These are phyloP conservation scores for Trypanosomatidae sp. DNA, from an alignment of 208 protist species.

Conservation along the genomic window DNA sequence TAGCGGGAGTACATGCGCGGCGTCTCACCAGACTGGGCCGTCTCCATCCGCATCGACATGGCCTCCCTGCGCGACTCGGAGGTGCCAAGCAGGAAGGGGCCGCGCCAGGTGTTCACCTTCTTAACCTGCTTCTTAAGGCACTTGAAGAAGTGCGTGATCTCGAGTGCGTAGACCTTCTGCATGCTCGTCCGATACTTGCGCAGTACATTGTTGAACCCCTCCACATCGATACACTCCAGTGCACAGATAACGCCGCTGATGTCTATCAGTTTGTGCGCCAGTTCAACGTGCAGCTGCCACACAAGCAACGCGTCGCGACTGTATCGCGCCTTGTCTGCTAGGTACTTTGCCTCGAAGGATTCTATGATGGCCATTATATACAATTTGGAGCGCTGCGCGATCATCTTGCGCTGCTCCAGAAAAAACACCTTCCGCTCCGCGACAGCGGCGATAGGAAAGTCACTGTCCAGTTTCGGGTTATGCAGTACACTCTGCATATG, in stretches of 20 bases:
- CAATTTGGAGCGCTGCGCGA: conserved; percentile 58
- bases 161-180: conserved; percentile 76
- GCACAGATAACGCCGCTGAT: conserved; percentile 70
- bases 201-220: conserved; percentile 64
- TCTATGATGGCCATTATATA: conserved; percentile 69
- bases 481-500: conserved; percentile 74
- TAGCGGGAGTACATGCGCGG: conserved; percentile 33
- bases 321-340: conserved; percentile 54
- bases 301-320: conserved; percentile 59
- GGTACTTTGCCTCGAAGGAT: conserved; percentile 52
- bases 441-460: conserved; percentile 86
- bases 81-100: conserved; percentile 56
- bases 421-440: conserved; percentile 75
- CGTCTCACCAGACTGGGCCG: conserved; percentile 48
- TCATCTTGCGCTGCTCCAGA: conserved; percentile 69
- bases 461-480: conserved; percentile 56
- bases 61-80: conserved; percentile 40
- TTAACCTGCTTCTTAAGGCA: conserved; percentile 52
- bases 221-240: conserved; percentile 67
- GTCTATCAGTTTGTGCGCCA: conserved; percentile 50
- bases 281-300: conserved; percentile 74
- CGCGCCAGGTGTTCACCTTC: conserved; percentile 51
- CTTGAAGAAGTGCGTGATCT: conserved; percentile 80
- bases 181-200: conserved; percentile 79
- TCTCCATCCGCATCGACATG: conserved; percentile 47